Base-by-base conservation (phyloP, 169 alveolate genomes). In the Cryptosporidium felis region DNA sequence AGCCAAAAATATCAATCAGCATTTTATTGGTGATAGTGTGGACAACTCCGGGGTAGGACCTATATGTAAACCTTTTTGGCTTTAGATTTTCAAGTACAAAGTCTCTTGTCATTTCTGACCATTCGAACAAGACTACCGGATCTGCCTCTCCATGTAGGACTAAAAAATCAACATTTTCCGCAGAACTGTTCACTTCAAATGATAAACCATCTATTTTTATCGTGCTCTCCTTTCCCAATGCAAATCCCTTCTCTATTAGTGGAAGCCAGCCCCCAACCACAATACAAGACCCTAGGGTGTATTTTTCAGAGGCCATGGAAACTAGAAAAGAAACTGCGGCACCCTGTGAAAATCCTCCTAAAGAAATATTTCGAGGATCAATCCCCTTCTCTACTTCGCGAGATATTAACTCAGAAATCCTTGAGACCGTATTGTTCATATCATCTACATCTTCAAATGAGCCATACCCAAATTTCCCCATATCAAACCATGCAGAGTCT, bases 241-340 rank as follows among this genome's bases (percentile, higher is more conserved):
- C 41, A 21, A 74, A 74, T 44, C 81, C 81, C 21, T 49, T 74
- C 12, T 74, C 67, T 2, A 53, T 58, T 10, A 74, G 61, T 12
- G 85, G 85, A 12, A 74, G 67, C 85, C 85, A 74, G 12, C 85
- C 85, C 38, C 74, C 66, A 9, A 74, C 85, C 1, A 74, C 85
- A 5, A 74, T 47, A 38, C 85, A 74, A 36, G 53, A 40, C 1
- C 85, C 85, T 3, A 74, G 36, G 4, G 85, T 74, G 40, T 32
- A 74, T 26, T 74, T 74, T 10, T n/a, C 56, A 26, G 85, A 74
- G 36, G 74, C 53, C 53, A 74, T 38, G 23, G 74, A 49, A 34
- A 74, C 56, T 10, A 74, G 59, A 9, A 53, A 74, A 10, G 58
- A 36, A 6, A 56, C 41, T 0, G 85, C 85, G 2, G 85, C 30